Conservation (phyloP, 2,329 filamentous ascomycete species). For the Botrytis tulipae region DNA sequence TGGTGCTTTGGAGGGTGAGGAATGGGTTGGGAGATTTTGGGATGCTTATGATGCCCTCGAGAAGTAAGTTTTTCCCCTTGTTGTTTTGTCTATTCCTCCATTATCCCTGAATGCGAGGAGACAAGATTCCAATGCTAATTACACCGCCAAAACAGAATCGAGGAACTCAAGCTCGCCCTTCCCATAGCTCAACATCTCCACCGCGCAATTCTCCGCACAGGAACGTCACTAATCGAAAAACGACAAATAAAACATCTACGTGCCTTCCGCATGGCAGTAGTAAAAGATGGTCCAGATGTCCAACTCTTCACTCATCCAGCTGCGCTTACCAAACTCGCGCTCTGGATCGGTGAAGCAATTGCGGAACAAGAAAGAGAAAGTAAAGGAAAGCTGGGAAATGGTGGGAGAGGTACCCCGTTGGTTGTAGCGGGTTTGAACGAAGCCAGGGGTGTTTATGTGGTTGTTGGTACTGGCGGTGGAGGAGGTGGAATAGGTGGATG, state of each 20-base stretch:
- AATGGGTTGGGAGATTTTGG: constrained; percentile 68
- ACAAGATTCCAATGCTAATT: constrained; percentile 43
- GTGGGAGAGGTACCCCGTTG: constrained; percentile 74
- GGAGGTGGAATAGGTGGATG: constrained; percentile 64
- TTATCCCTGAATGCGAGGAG: too few relatives aligned
- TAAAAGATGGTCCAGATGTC: constrained; percentile 92
- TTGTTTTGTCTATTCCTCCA: background rate
- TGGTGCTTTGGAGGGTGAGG: constrained; percentile 53
- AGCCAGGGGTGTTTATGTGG: constrained; percentile 79
- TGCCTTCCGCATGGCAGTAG: constrained; percentile 91
- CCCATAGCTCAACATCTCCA: constrained; percentile 86
- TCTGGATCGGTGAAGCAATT: constrained; percentile 93
- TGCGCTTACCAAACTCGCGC: constrained; percentile 85
- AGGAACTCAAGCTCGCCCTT: constrained; percentile 72
- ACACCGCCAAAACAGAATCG: constrained; percentile 56
- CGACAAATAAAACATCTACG: constrained; percentile 89
- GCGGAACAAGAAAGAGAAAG: constrained; percentile 80
- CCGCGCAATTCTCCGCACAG: constrained; percentile 88
- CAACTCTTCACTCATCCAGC: constrained; percentile 90
- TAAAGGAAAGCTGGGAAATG: constrained; percentile 65
- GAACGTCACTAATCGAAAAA: constrained; percentile 87
- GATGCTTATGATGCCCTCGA: constrained; percentile 70
- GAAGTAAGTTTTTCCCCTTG: constrained; percentile 46
- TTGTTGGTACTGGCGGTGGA: constrained; percentile 88
- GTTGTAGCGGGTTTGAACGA: constrained; percentile 91